A percentile compares a stretch with the other conserved stretches of the same genome.
phyloP scores from a whole-genome alignment of 2,329 filamentous ascomycete genomes.

The Davidsoniella australis region DNA sequence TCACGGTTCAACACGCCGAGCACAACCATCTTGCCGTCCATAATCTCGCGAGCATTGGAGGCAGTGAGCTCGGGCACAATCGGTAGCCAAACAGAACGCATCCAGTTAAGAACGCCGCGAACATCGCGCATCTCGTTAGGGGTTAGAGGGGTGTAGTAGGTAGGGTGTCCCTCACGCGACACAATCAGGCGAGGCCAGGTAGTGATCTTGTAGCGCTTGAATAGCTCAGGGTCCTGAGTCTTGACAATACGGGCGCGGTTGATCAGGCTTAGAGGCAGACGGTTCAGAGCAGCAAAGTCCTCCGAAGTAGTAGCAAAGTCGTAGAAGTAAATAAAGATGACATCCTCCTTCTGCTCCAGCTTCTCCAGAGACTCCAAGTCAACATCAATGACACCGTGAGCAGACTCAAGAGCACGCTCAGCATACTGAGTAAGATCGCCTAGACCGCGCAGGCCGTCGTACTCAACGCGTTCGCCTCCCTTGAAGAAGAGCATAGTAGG shows the following conservation, averaged over 20 bases:
- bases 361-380: constrained; percentile 59
- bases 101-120: constrained; percentile 65
- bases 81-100: constrained; percentile 90
- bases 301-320: constrained; percentile 86
- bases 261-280: constrained; percentile 72
- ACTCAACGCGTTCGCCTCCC: constrained; percentile 81
- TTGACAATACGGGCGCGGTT: constrained; percentile 87
- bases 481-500: constrained; percentile 89
- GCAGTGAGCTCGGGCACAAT: constrained; percentile 89
- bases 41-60: constrained; percentile 81
- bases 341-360: constrained; percentile 82
- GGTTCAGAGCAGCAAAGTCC: constrained; percentile 77
- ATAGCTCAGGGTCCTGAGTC: constrained; percentile 61
- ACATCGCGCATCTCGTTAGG: constrained; percentile 88
- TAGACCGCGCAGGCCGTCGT: constrained; percentile 75
- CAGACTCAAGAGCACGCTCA: constrained; percentile 66
- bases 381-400: constrained; percentile 63
- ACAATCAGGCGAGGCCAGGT: constrained; percentile 93
- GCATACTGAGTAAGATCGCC: constrained; percentile 81
- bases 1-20: constrained; percentile 73
- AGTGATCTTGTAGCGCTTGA: constrained; percentile 78
- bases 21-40: constrained; percentile 90
- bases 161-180: constrained; percentile 72
- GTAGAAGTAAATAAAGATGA: constrained; percentile 95
- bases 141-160: constrained; percentile 74